Base-by-base conservation (phyloP, 805 yeast genomes). In the Ogataea degrootiae region DNA sequence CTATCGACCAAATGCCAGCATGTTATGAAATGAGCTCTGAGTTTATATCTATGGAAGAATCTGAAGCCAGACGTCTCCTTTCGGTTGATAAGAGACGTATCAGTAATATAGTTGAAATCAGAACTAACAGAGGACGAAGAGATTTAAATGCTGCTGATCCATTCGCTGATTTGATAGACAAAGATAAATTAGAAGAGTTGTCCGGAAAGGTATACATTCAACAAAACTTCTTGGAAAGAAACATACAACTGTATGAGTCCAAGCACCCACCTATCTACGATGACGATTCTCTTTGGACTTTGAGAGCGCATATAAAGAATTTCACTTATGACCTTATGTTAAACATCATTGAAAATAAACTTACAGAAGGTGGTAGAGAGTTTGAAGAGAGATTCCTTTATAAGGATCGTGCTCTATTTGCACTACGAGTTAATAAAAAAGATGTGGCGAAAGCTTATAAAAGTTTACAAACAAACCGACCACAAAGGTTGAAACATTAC, bases 11-110 rank as follows among this genome's bases (percentile, higher is more conserved):
- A 12, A 61, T 81, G 9, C 85, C 86, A 1, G 67, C 69, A 3
- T 77, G 82, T 1, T 62, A 68, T 49, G 87, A 82, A 54, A 68
- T 81, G 67, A 73, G 76, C 49, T 69, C 68, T 7, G 59, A 59
- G 17, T 74, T 68, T 47, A 55, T 75, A 1, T 57, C 61, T 6
- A 57, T 74, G 51, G 87, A 82, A 53, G 76, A 76, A 17, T 45
- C 53, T 5, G 56, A 58, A 39, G 56, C 67, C 2, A 26, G 33
- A 6, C 35, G 48, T 16, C 21, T 58, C 40, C 23, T 37, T 11
- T 42, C 50, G 7, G 51, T 46, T 19, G 26, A 48, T 22, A 50
- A 26, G 11, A 26, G 31, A 9, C 31, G 31, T 26, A 26, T 26
- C 31, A 26, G 31, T 26, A 26, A 26, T 26, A 26, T 26, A 26